Evolutionary conservation across 2,329 filamentous ascomycete genomes (phyloP).

Genomic region (Pestalotiopsis sp.): DNA sequence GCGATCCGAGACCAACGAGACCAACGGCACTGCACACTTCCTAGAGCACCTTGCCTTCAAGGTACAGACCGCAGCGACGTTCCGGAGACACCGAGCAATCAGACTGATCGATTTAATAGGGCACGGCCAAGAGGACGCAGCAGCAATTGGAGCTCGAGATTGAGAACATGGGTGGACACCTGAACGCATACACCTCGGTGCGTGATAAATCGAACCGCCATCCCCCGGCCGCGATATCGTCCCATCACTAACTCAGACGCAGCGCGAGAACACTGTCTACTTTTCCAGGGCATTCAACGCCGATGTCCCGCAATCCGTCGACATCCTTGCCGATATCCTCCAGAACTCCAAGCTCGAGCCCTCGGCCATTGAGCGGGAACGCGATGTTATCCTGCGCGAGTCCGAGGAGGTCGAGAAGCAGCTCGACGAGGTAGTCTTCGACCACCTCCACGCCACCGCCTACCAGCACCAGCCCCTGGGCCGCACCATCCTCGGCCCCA

Average conservation of each 20-base stretch:
- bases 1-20: constrained; percentile 96
- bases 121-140: constrained; percentile 91
- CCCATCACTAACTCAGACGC: constrained; percentile 18
- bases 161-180: constrained; percentile 99
- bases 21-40: constrained; percentile 99
- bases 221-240: not conserved
- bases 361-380: constrained; percentile 91
- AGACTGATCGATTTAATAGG: constrained; percentile 51
- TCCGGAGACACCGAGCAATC: constrained; percentile 4
- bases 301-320: constrained; percentile 93
- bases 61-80: constrained; percentile 53
- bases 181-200: constrained; percentile 99
- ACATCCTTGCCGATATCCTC: constrained; percentile 98
- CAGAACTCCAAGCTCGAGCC: constrained; percentile 98
- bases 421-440: constrained; percentile 98
- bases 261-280: constrained; percentile 99
- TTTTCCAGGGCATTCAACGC: constrained; percentile 99
- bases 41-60: constrained; percentile 99
- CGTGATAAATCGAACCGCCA: constrained; percentile 34
- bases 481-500: constrained; percentile 95
- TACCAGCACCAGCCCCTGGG: constrained; percentile 96
- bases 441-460: constrained; percentile 97
- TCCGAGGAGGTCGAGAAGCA: constrained; percentile 99
- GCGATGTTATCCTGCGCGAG: constrained; percentile 97
- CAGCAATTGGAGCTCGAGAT: constrained; percentile 99